Evolutionary conservation across 2,329 filamentous ascomycete genomes (phyloP).

Genomic region (Aspergillus pseudoviridinutans): DNA sequence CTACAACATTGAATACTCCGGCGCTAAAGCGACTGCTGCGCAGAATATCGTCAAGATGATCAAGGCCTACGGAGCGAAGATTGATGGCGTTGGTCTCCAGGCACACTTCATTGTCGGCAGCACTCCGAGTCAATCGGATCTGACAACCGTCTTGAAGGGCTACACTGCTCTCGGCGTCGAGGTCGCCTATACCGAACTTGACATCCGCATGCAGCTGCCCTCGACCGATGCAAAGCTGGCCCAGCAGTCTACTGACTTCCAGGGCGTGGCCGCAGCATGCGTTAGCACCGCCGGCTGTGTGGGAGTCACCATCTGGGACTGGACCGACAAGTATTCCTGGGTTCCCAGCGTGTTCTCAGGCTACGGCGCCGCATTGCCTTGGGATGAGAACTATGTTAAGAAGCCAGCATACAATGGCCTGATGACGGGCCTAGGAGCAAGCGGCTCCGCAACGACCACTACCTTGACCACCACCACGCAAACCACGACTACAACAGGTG

Average conservation of each 20-base stretch:
- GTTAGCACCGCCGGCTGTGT: constrained; percentile 27
- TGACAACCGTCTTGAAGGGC: constrained; percentile 36
- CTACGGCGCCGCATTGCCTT: constrained; percentile 43
- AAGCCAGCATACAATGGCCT: constrained; percentile 45
- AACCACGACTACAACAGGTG: neutral
- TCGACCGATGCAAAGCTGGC: constrained; percentile 21
- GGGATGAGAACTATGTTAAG: constrained; percentile 44
- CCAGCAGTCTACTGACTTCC: constrained; percentile 32
- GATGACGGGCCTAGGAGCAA: constrained; percentile 22
- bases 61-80: constrained; percentile 36
- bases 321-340: constrained; percentile 46
- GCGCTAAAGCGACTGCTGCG: constrained; percentile 33
- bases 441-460: constrained; percentile 8
- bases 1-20: constrained; percentile 40
- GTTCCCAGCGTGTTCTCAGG: constrained; percentile 41
- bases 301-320: constrained; percentile 40
- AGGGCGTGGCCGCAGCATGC: constrained; percentile 28
- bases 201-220: constrained; percentile 45
- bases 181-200: constrained; percentile 43
- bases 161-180: constrained; percentile 40
- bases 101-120: constrained; percentile 37
- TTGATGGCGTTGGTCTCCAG: constrained; percentile 49
- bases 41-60: constrained; percentile 37
- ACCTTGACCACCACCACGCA: constrained; percentile 8
- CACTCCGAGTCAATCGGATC: constrained; percentile 38